Evolutionary conservation across 768 basidiomycete genomes (phyloP), one percentile per base, ranked within the genome.

Genomic region (Tylopilus felleus): DNA sequence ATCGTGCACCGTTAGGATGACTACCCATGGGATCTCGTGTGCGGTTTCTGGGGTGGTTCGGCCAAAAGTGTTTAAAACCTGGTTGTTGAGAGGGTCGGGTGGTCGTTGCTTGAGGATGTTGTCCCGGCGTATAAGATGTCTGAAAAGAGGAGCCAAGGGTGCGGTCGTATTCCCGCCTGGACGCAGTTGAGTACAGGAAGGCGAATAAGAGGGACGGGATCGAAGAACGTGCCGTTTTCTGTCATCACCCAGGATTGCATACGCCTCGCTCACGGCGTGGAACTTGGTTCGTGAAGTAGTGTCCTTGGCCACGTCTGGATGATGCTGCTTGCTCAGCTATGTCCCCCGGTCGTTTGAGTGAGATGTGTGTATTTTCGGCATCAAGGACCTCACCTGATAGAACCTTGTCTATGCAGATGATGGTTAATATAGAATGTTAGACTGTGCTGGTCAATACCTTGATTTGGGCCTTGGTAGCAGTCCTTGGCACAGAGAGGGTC

Each of bases 261-360:
- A 80, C 3, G 79, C 79, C 47, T 79, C 80, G 57, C 76, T 79
- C 47, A 77, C 72, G 0, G 66, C 71, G 46, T 75, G 75, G 52
- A 78, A 80, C 46, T 66, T 78, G 51, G 68, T 64, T 51, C 69
- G 72, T 2, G 78, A 71, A 4, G 55, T 43, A 7, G 63, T 64
- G 47, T 79, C 77, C 33, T 68, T 65, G 49, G 69, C 70, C 9
- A 75, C 60, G 59, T 80, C 79, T 1, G 79, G 79, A 49, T 80
- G 80, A 46, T 72, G 71, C 55, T 66, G 56, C 53, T 80, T 80
- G 71, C 78, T 80, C 48, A 80, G 61, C 79, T 80, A 39, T 2
- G 16, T 5, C 4, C 29, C 19, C 54, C 28, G 42, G 13, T 1
- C 23, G 45, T 19, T 9, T 53, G 49, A 58, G 44, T 27, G n/a